phyloP scores from a whole-genome alignment of 345 rosid species.

The Firmiana major region DNA sequence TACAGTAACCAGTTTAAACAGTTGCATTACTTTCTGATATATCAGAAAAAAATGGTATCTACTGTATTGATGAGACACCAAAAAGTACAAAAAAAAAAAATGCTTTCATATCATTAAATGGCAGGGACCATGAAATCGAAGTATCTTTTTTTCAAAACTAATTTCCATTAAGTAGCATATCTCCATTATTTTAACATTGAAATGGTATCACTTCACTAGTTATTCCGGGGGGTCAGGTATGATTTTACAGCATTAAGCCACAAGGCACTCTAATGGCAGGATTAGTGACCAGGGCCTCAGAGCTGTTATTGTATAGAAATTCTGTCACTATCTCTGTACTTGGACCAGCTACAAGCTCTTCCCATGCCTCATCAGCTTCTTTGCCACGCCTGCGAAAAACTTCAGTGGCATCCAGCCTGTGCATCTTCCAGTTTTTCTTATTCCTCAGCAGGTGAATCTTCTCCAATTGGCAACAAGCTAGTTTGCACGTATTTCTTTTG shows the following conservation, averaged over 20 bases:
- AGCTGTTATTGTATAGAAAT: conserved; percentile 34
- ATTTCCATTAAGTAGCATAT: background rate
- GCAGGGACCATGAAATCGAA: background rate
- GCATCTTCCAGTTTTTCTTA: conserved; percentile 59
- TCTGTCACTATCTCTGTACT: conserved; percentile 47
- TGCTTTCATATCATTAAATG: background rate
- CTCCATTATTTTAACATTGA: conserved; percentile 3
- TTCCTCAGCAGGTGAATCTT: conserved; percentile 54
- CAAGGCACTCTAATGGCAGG: conserved; percentile 25
- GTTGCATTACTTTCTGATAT: background rate
- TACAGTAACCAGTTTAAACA: background rate
- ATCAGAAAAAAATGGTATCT: conserved; percentile 1
- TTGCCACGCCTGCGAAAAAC: conserved; percentile 37
- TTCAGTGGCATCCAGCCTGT: conserved; percentile 60
- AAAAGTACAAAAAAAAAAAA: background rate
- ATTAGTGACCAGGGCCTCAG: background rate
- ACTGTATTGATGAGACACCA: background rate
- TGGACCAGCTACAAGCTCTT: conserved; percentile 51
- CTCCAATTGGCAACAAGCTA: conserved; percentile 58
- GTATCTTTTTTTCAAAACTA: background rate
- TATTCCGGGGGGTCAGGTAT: background rate
- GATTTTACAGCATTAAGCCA: conserved; percentile 19
- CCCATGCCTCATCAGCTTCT: conserved; percentile 66
- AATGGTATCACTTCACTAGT: background rate
- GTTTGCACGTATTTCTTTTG: conserved; percentile 46